These are phyloP conservation scores for Sugiyamaella floridensis DNA, from an alignment of 805 yeast genomes.

Conservation along the genomic window DNA sequence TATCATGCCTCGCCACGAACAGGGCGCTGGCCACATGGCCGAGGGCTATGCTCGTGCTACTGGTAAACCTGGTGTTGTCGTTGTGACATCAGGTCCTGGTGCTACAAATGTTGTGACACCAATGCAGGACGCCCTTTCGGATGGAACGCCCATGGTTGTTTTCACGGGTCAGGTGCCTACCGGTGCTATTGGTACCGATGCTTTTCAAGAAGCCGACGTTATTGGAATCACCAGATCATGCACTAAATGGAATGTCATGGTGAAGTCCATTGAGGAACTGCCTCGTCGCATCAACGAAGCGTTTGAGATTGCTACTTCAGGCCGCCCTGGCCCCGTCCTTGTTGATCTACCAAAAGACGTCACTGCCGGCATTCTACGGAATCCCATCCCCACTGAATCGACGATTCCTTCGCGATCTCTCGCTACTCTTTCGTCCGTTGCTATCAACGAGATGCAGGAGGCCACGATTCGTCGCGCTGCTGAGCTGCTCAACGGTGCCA, in stretches of 20 bases:
- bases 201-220: constrained; percentile 98
- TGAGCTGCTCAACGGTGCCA: constrained; percentile 67
- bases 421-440: constrained; percentile 59
- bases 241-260: constrained; percentile 99
- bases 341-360: constrained; percentile 98
- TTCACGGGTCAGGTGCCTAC: constrained; percentile 98
- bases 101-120: constrained; percentile 99
- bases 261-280: constrained; percentile 84
- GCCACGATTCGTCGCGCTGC: constrained; percentile 75
- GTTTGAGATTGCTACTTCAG: constrained; percentile 90
- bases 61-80: constrained; percentile 95
- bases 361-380: constrained; percentile 81
- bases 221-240: constrained; percentile 95
- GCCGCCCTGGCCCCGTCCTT: constrained; percentile 97
- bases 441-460: constrained; percentile 65
- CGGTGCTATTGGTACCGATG: constrained; percentile 92
- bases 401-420: constrained; percentile 53
- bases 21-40: constrained; percentile 99
- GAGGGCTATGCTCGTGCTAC: constrained; percentile 95
- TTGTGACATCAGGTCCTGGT: constrained; percentile 99
- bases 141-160: constrained; percentile 95
- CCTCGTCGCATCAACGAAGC: constrained; percentile 97
- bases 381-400: constrained; percentile 87
- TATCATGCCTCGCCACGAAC: constrained; percentile 93
- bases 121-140: constrained; percentile 94